These are phyloP conservation scores for Cercophora samala DNA, from an alignment of 495 filamentous ascomycete genomes.

Conservation along the genomic window DNA sequence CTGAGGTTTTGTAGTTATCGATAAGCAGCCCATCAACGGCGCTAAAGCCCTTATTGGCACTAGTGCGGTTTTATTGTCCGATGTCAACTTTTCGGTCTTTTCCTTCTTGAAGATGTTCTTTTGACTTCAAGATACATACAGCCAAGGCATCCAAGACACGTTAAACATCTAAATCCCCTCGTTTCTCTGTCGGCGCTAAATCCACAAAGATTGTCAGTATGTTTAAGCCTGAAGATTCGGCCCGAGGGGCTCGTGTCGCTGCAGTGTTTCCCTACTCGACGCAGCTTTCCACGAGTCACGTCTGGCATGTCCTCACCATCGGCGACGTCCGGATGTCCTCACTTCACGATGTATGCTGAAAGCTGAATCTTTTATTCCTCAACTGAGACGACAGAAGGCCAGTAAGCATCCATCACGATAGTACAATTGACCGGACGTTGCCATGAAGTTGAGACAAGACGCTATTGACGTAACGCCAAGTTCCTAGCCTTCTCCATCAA, in stretches of 20 bases:
- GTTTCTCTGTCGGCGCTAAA: background rate
- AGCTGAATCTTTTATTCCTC: background rate
- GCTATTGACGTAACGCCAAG: conserved; percentile 6
- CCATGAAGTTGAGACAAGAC: background rate
- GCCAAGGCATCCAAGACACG: background rate
- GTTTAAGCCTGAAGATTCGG: background rate
- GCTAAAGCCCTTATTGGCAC: background rate
- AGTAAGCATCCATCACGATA: background rate
- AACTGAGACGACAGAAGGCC: background rate
- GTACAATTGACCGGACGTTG: background rate
- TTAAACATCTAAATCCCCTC: background rate
- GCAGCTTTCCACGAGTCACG: background rate
- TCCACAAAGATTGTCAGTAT: background rate
- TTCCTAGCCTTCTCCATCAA: background rate
- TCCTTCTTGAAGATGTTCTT: background rate
- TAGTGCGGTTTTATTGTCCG: background rate
- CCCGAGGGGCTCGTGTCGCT: background rate
- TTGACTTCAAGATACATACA: background rate
- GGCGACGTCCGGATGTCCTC: background rate
- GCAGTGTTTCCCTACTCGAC: background rate
- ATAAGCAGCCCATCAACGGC: background rate
- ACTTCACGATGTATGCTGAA: background rate
- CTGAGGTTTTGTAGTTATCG: background rate
- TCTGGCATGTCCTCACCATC: background rate
- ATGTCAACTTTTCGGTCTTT: background rate